Evolutionary conservation across 2,329 filamentous ascomycete genomes (phyloP).

Genomic region (Venturia carpophila): DNA sequence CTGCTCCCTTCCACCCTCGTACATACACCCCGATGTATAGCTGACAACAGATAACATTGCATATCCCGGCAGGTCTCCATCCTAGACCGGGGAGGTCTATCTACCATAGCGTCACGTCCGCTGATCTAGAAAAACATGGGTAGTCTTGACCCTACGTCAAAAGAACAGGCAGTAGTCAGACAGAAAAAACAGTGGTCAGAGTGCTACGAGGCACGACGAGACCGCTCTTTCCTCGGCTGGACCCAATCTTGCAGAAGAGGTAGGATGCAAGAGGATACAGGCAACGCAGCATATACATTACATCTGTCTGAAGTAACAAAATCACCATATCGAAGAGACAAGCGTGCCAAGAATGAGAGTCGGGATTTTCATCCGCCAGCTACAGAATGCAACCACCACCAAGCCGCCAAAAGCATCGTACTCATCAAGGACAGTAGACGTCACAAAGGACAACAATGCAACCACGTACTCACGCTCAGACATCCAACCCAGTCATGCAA

Average conservation of each 20-base stretch:
- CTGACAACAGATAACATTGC: no score
- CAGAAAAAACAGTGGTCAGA: no score
- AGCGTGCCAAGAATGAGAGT: not conserved
- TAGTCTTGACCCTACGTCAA: no score
- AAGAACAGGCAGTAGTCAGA: no score
- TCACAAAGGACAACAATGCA: not conserved
- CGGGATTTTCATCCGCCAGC: not conserved
- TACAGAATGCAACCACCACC: not conserved
- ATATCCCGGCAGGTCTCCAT: no score
- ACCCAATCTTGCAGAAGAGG: not conserved
- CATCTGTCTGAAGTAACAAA: not conserved
- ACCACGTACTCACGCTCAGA: not conserved
- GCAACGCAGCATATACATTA: no score
- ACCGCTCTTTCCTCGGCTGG: not conserved
- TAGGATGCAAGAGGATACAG: not conserved
- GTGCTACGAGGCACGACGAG: no score
- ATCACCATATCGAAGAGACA: not conserved
- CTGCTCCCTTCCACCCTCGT: no score
- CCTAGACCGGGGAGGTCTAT: no score
- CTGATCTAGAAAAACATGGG: no score
- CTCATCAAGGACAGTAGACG: not conserved
- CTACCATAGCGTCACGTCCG: no score
- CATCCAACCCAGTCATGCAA: constrained; percentile 1
- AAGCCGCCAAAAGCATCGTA: not conserved
- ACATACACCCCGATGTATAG: no score